Evolutionary conservation across 352 stramenopile genomes (phyloP), one percentile per base, ranked within the genome.

Genomic region (Globisporangium cystogenes): DNA sequence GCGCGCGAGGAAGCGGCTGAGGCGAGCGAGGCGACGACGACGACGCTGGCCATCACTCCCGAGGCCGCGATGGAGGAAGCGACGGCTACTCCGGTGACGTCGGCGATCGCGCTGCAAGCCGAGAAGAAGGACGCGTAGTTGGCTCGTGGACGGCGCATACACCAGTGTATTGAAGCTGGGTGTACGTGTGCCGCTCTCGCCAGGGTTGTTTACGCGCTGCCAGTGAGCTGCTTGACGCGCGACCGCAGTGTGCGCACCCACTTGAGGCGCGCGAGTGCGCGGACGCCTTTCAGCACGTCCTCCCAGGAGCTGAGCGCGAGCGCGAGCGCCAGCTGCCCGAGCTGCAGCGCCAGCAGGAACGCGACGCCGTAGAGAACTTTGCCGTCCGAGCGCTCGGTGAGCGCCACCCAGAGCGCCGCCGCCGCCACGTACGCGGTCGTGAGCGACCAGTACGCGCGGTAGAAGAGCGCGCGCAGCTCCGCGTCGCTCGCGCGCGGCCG

Each of bases 361-460:
- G 73, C 29, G 7, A 73, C 59, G 29, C 73, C 80, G 47, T 87
- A 89, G 6, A 74, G 61, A 8, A 73, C 37, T 27, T 74, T 72
- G 29, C 67, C 58, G 11, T 51, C 62, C 57, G 60, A 67, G 16
- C 77, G 79, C 31, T 89, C 74, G 4, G 80, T 84, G 16, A 74
- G 52, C 53, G 82, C 84, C 27, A 91, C 66, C 80, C 80, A 91
- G 3, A 85, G 41, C 23, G 61, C 54, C 21, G 68, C 60, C 16
- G 47, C 51, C 24, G 76, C 0, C 23, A 84, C 45, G 45, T 77
- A 77, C 16, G 68, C 48, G n/a, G 80, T 16, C 11, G 69, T 72
- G 20, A 70, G 40, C n/a, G 72, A 57, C 80, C 80, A 91, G 53
- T 84, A 91, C 33, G 59, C 48, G 46, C 79, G 76, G 59, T 91